These are phyloP conservation scores for Paraphoma chrysanthemicola DNA, from an alignment of 2,329 filamentous ascomycete species.

Conservation along the genomic window DNA sequence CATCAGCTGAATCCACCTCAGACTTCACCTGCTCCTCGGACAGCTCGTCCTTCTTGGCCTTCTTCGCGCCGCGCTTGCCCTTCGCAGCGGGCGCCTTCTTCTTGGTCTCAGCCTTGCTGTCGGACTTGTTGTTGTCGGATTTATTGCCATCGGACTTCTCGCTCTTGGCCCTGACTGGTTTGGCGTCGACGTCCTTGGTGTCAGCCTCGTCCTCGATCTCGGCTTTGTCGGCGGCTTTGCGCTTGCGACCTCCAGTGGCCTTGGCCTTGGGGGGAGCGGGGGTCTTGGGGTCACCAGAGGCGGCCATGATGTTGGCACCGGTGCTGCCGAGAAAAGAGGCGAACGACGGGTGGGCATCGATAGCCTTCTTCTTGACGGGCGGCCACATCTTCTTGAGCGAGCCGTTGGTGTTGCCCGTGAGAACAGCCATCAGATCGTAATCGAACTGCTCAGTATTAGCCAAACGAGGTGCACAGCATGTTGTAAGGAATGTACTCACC, in stretches of 20 bases:
- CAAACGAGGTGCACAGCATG: too few relatives aligned
- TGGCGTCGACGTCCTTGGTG: not conserved
- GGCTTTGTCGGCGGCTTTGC: slow-evolving; percentile 20
- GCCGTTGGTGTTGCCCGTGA: slow-evolving; percentile 39
- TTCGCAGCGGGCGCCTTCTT: slow-evolving; percentile 21
- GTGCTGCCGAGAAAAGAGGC: slow-evolving; percentile 24
- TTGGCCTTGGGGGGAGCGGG: slow-evolving; percentile 5
- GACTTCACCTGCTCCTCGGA: slow-evolving; percentile 8
- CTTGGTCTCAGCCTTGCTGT: slow-evolving; percentile 4
- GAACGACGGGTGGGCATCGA: slow-evolving; percentile 32
- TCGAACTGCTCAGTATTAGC: slow-evolving; percentile 27
- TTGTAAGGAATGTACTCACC: slow-evolving; percentile 13
- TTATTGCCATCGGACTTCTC: not conserved
- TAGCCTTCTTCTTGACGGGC: slow-evolving; percentile 38
- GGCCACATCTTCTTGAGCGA: slow-evolving; percentile 45
- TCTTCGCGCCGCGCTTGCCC: slow-evolving; percentile 21
- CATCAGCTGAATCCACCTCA: slow-evolving; percentile 18
- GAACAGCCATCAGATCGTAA: slow-evolving; percentile 34
- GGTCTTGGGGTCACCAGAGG: slow-evolving; percentile 10
- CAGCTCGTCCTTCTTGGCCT: slow-evolving; percentile 26
- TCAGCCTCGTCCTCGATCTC: slow-evolving; percentile 11
- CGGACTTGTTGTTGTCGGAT: slow-evolving; percentile 5
- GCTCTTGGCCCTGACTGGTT: not conserved
- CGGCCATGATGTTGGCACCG: slow-evolving; percentile 1
- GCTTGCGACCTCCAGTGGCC: slow-evolving; percentile 23